These are phyloP conservation scores for Arthrobotrys pseudoclavata DNA, from an alignment of 2,329 filamentous ascomycete genomes.

Conservation along the genomic window DNA sequence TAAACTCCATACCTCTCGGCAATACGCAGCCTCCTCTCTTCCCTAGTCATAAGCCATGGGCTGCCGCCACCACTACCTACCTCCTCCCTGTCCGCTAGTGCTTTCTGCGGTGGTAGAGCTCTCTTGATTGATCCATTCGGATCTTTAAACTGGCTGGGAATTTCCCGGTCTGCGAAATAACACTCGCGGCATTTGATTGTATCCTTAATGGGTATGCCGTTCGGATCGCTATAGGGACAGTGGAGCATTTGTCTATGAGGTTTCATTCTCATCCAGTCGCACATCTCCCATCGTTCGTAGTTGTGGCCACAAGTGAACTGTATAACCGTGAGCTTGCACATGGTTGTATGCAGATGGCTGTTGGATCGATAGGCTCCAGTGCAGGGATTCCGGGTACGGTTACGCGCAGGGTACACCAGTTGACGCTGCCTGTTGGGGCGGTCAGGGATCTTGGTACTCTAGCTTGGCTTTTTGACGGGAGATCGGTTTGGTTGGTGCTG, in stretches of 20 bases:
- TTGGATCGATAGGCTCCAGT: slow-evolving; percentile 18
- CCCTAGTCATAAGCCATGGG: background rate
- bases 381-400: background rate
- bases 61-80: background rate
- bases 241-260: background rate
- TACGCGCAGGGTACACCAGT: background rate
- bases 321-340: background rate
- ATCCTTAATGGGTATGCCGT: background rate
- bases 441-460: background rate
- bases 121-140: background rate
- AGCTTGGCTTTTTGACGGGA: background rate
- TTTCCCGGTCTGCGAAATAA: background rate
- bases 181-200: slow-evolving; percentile 21
- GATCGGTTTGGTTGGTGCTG: background rate
- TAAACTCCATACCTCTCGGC: slow-evolving; percentile 7
- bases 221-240: slow-evolving; percentile 6
- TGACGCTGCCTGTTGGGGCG: background rate
- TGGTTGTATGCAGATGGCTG: background rate
- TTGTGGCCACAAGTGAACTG: slow-evolving; percentile 21
- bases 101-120: background rate
- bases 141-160: background rate
- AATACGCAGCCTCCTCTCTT: background rate
- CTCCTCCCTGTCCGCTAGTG: background rate
- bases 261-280: slow-evolving; percentile 14
- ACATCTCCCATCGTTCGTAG: background rate